Evolutionary conservation across 176 grass and related monocot species (phyloP).

Genomic region (Carex cristatella): DNA sequence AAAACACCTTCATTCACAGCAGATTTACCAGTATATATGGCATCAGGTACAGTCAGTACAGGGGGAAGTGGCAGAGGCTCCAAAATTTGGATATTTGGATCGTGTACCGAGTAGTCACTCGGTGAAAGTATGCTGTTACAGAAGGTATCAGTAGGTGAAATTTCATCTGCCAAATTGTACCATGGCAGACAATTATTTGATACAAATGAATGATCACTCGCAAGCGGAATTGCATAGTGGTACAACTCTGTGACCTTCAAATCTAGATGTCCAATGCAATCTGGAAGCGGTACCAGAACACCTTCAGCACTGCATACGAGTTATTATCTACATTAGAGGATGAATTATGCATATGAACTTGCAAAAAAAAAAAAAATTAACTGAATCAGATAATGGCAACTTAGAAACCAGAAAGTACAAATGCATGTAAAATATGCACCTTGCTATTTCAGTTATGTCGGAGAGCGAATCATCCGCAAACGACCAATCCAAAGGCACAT

Average conservation of each 20-base stretch:
- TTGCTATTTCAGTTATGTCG: not conserved
- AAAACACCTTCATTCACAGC: not conserved
- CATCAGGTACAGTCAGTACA: not conserved
- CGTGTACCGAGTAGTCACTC: not conserved
- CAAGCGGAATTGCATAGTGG: not conserved
- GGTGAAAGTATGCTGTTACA: not conserved
- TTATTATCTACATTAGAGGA: not conserved
- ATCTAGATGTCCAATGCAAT: not conserved
- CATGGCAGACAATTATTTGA: not conserved
- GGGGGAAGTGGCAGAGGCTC: not conserved
- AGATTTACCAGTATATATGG: not conserved
- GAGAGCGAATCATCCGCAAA: not conserved
- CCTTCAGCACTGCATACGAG: conserved; percentile 7
- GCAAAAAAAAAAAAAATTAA: not conserved
- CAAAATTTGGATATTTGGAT: not conserved
- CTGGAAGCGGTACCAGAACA: not conserved
- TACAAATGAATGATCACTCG: not conserved
- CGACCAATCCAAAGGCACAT: conserved; percentile 9
- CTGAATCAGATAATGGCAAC: not conserved
- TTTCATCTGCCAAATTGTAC: not conserved
- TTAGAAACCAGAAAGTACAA: not conserved
- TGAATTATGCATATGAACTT: not conserved
- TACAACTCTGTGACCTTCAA: not conserved
- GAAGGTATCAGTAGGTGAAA: not conserved
- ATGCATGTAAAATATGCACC: not conserved